Base-by-base conservation (phyloP, 352 stramenopile species). In the Phytopythium helicoides region DNA sequence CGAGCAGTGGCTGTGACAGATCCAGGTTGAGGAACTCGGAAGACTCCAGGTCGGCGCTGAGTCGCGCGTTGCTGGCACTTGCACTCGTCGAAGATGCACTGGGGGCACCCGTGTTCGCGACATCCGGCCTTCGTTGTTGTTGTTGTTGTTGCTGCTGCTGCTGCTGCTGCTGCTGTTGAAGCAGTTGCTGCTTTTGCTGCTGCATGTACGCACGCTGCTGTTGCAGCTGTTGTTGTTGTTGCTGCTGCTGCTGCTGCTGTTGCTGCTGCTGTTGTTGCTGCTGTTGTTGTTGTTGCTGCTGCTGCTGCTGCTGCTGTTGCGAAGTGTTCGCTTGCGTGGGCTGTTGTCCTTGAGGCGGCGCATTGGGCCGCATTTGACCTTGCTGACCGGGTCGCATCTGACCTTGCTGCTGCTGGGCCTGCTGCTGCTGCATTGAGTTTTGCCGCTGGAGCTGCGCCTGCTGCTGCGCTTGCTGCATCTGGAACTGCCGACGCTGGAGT, bases 21-120 rank as follows among this genome's bases (percentile, higher is more conserved):
- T 92, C 85, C 52, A 95, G 52, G 37, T 88, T 92, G 33, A 95
- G 60, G 47, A 95, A 92, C 42, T 95, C 83, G 3, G 72, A 71
- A 25, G 78, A 86, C 56, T 95, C 85, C 62, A 88, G 69, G 28
- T 90, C 76, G 5, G 64, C 55, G 64, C 66, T 89, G 52, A 83
- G 64, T 0, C 81, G 78, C 60, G 54, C 15, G 37, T 36, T 31
- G 25, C 42, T 31, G 42, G 44, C 51, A 56, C 62, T 68, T 9
- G 9, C 28, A 9, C 9, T 33, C 5, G 28, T 33, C 9, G 28
- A 10, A 9, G 28, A 33, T 33, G 5, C 28, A 9, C 28, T 33
- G 9, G 28, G 28, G 5, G 28, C 28, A 33, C 50, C 46, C 18
- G 57, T 54, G 25, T 16, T 46, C 1, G 36, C 34, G 3, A 47